A percentile compares a stretch with the other conserved stretches of the same genome.
These are phyloP conservation scores for Chlamydomonas urium DNA, from an alignment of 139 green algal genomes.

Conservation along the genomic window DNA sequence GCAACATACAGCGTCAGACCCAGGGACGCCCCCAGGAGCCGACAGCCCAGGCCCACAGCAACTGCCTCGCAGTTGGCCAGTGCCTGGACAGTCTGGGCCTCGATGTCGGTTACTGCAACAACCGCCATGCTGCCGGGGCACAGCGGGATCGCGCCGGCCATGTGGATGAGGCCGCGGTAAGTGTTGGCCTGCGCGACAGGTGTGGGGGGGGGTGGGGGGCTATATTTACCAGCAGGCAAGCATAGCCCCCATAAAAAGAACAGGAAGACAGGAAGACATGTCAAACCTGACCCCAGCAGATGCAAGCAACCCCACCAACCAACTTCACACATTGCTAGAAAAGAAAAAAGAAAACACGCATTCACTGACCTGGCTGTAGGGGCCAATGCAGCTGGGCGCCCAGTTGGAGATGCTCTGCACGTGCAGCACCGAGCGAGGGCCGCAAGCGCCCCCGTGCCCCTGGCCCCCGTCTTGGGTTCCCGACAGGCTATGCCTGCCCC, in stretches of 20 bases:
- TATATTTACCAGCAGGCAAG: too few species aligned
- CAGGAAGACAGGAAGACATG: too few species aligned
- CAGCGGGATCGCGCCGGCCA: constrained; percentile 7
- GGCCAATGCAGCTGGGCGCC: constrained; percentile 95
- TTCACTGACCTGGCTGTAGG: constrained; percentile 90
- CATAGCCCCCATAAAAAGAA: too few species aligned
- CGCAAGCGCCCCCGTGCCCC: too few species aligned
- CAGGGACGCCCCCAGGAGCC: background rate
- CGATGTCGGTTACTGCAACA: background rate
- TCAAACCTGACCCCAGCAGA: too few species aligned
- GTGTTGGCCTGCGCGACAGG: constrained; percentile 3
- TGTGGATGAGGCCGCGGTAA: constrained; percentile 13
- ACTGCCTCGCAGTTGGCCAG: constrained; percentile 9
- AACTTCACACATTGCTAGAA: too few species aligned
- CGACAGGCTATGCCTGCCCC: too few species aligned
- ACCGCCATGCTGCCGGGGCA: background rate
- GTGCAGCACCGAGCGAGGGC: constrained; percentile 73
- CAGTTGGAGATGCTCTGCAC: constrained; percentile 95
- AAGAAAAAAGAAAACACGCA: too few species aligned
- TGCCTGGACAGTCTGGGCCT: constrained; percentile 3
- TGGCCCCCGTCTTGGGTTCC: too few species aligned
- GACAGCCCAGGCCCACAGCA: background rate
- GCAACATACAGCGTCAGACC: constrained; percentile 7
- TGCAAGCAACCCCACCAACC: too few species aligned
- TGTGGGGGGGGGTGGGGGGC: too few species aligned